Evolutionary conservation across 2,329 filamentous ascomycete genomes (phyloP).

Genomic region (Apiospora arundinis): DNA sequence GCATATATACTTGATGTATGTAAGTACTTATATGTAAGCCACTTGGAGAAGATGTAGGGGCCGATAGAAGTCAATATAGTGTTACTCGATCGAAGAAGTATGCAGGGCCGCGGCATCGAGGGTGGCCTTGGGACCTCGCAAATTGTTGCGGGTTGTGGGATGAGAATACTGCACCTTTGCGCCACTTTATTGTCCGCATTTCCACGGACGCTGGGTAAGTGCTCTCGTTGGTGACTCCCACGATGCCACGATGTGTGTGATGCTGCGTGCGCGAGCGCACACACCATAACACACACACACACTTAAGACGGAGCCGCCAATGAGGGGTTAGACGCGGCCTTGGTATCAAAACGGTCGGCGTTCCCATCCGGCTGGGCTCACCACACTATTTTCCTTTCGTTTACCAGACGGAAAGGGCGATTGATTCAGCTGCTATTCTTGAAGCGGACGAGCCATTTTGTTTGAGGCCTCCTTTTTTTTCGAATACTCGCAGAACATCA

Average conservation of each 20-base stretch:
- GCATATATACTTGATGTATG: neutral
- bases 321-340: slow-evolving; percentile 5
- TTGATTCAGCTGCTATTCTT: neutral
- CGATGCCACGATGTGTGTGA: slow-evolving; percentile 8
- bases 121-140: neutral
- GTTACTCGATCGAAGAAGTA: neutral
- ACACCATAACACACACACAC: neutral
- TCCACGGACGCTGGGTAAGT: neutral
- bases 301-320: neutral
- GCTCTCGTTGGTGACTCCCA: neutral
- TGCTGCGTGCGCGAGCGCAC: too few relatives aligned
- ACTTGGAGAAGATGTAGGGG: neutral
- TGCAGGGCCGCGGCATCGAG: neutral
- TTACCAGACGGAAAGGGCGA: neutral
- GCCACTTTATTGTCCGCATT: neutral
- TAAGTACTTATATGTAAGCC: too few relatives aligned
- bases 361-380: slow-evolving; percentile 15
- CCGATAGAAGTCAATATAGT: neutral
- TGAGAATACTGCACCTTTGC: neutral
- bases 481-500: neutral
- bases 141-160: neutral
- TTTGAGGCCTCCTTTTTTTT: neutral
- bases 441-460: neutral
- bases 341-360: slow-evolving; percentile 7
- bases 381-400: neutral